These are phyloP conservation scores for Apiotrichum laibachii DNA, from an alignment of 1,284 basidiomycete species.

Conservation along the genomic window DNA sequence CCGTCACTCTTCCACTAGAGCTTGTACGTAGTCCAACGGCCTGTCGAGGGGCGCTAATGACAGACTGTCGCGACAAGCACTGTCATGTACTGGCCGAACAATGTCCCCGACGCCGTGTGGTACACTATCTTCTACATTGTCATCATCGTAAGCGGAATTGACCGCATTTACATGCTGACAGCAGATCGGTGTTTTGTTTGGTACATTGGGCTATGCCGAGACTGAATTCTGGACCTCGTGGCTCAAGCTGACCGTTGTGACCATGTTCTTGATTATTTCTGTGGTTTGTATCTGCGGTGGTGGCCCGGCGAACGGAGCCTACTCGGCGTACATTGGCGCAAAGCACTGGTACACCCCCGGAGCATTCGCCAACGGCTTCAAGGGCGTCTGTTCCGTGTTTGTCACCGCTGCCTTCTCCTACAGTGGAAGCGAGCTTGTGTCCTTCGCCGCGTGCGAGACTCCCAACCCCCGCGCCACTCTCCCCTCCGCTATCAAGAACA, in stretches of 20 bases:
- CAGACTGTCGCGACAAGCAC: slow-evolving; percentile 40
- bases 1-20: slow-evolving; percentile 48
- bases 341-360: slow-evolving; percentile 46
- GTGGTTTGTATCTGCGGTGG: slow-evolving; percentile 44
- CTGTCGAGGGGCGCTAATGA: slow-evolving; percentile 21
- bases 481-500: slow-evolving; percentile 23
- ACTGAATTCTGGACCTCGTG: slow-evolving; percentile 51
- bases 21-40: slow-evolving; percentile 35
- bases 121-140: slow-evolving; percentile 49
- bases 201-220: slow-evolving; percentile 47
- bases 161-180: neutral
- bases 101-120: slow-evolving; percentile 46
- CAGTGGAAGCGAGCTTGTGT: slow-evolving; percentile 17
- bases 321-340: slow-evolving; percentile 40
- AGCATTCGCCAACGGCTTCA: slow-evolving; percentile 53
- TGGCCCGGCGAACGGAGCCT: slow-evolving; percentile 41
- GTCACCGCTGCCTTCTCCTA: slow-evolving; percentile 69
- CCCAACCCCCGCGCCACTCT: slow-evolving; percentile 36
- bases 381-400: slow-evolving; percentile 47
- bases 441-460: slow-evolving; percentile 17
- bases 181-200: slow-evolving; percentile 19
- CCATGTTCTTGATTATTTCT: slow-evolving; percentile 49
- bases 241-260: slow-evolving; percentile 48
- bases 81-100: slow-evolving; percentile 44
- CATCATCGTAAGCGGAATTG: slow-evolving; percentile 25